Conservation (phyloP, 2,329 filamentous ascomycete genomes). For the Talaromyces piceae region DNA sequence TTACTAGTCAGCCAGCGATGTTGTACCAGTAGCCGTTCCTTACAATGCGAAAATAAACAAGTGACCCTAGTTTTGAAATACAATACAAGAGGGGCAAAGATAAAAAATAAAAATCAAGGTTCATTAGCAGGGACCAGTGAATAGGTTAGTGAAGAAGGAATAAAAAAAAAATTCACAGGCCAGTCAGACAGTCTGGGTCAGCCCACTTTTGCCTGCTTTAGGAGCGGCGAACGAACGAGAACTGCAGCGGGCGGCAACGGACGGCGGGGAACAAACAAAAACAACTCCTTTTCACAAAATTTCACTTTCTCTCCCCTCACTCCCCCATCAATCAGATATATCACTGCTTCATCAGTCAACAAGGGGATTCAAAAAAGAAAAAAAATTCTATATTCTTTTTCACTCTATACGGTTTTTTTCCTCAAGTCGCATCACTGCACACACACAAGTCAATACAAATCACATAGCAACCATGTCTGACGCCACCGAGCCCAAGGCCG, state of each 20-base stretch:
- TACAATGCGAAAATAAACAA: too few species aligned
- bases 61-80: too few species aligned
- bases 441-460: too few species aligned
- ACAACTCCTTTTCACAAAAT: conserved; percentile 7
- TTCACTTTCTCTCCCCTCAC: not conserved
- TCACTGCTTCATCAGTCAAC: conserved; percentile 1
- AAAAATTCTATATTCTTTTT: not conserved
- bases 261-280: conserved; percentile 5
- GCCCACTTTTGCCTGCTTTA: not conserved
- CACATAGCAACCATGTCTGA: conserved; percentile 37
- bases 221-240: not conserved
- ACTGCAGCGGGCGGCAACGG: too few species aligned
- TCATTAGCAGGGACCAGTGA: too few species aligned
- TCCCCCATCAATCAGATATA: not conserved
- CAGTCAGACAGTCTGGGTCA: not conserved
- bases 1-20: too few species aligned
- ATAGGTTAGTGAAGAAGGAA: not conserved
- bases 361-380: too few species aligned
- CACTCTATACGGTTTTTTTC: not conserved
- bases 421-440: not conserved
- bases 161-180: too few species aligned
- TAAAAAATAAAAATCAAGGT: not conserved
- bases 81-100: not conserved
- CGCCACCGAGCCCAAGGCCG: conserved; percentile 35
- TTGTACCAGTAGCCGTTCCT: too few species aligned